Conservation (phyloP, 768 basidiomycete genomes). For the Boletus sp. region DNA sequence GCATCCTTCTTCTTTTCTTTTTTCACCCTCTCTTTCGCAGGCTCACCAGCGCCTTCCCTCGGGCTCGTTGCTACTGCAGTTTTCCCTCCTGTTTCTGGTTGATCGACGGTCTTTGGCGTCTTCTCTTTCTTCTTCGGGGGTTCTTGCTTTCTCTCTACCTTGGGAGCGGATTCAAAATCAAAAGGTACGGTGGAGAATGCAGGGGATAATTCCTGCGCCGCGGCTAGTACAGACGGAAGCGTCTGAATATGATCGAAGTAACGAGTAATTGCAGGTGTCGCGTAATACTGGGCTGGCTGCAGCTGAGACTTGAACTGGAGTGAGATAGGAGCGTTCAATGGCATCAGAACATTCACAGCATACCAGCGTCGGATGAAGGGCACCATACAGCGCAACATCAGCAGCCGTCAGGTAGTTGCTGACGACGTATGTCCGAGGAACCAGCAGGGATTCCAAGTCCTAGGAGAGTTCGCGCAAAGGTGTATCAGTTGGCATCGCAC, state of each 20-base stretch:
- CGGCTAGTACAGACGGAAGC: constrained; percentile 55
- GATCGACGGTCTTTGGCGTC: constrained; percentile 34
- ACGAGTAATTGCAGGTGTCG: constrained; percentile 79
- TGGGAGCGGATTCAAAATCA: constrained; percentile 74
- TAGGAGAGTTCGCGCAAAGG: constrained; percentile 29
- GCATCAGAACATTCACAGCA: constrained; percentile 23
- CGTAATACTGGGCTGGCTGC: constrained; percentile 68
- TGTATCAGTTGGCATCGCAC: not conserved
- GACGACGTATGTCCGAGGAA: constrained; percentile 81
- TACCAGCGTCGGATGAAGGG: constrained; percentile 81
- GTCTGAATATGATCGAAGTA: constrained; percentile 96
- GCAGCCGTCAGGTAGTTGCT: constrained; percentile 83
- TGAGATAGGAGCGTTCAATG: constrained; percentile 5
- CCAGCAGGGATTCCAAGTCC: constrained; percentile 69
- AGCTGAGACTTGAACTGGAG: constrained; percentile 54
- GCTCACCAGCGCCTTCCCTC: constrained; percentile 39
- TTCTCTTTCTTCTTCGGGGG: constrained; percentile 79
- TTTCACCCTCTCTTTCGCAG: constrained; percentile 29
- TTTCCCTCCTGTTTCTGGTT: constrained; percentile 22
- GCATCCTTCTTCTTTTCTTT: constrained; percentile 60
- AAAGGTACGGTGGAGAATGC: constrained; percentile 59
- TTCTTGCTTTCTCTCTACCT: constrained; percentile 66
- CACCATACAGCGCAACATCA: constrained; percentile 87
- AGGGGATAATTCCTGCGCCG: constrained; percentile 48
- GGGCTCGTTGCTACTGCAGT: constrained; percentile 28